Base-by-base conservation (phyloP, 345 rosid species). In the Psidium friedrichsthalianum region DNA sequence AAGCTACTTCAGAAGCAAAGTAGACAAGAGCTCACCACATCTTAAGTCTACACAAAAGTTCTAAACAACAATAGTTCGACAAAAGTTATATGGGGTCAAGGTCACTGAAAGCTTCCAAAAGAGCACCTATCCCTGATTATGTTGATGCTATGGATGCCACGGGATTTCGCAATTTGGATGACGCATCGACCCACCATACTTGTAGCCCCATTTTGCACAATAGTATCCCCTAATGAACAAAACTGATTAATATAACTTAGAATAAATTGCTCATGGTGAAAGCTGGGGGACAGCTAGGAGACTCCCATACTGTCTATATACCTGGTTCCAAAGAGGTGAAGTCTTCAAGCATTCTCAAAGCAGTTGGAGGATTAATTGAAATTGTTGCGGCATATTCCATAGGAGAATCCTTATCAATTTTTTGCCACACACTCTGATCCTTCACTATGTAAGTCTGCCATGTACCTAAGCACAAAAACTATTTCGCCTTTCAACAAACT, bases 181-280 rank as follows among this genome's bases (percentile, higher is more conserved):
- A 94, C 87, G 89, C 99, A 96, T 87, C 92, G 98, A 82, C 99
- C 98, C 56, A 95, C 98, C 10, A 94, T 93, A 89, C 96, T 96
- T 54, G 98, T 94, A 85, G 98, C 94, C 52, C 98, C 99, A 89
- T 96, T 97, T 95, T 97, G 98, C 86, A 95, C 98, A 42, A 97
- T 87, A 82, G 95, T 90, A 85, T 95, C 96, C 82, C 98, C 96
- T 93, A 95, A 51, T 86, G 49, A 85, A 59, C 83, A 56, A 51
- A 83, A n/a, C 52, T 80, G 69, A 47, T 87, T 27, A 90, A 80
- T 69, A 54, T 85, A 47, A 85, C 58, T 27, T 4, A 51, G 57
- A 69, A 69, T 61, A 36, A 69, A 8, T 32, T 69, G 47, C 25
- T 32, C 18, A 69, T 69, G 44, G 24, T 32, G 21, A 69, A 69